Conservation (phyloP, 83 land plant species). For the Isoetes engelmannii region DNA sequence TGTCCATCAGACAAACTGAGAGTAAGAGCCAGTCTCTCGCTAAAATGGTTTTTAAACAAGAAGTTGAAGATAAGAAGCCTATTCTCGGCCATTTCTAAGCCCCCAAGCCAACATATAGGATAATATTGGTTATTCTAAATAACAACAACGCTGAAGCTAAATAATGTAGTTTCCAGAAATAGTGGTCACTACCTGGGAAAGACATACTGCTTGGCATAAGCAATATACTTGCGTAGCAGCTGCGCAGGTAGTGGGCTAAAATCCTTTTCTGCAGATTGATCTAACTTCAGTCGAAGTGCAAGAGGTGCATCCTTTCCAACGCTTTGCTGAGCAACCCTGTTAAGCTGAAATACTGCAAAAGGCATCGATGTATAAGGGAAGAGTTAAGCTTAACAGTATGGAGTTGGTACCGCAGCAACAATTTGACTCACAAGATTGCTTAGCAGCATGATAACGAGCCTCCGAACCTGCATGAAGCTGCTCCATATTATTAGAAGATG, state of each 20-base stretch:
- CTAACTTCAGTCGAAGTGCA: conserved; percentile 58
- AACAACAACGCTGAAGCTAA: background rate
- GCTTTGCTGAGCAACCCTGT: conserved; percentile 18
- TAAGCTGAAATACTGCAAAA: conserved; percentile 24
- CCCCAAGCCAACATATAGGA: too few relatives aligned
- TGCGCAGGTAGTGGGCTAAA: conserved; percentile 74
- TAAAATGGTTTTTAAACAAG: too few relatives aligned
- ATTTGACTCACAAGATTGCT: conserved; percentile 36
- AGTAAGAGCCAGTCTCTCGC: too few relatives aligned
- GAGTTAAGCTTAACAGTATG: background rate
- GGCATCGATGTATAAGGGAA: conserved; percentile 3
- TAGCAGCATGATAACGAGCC: conserved; percentile 44
- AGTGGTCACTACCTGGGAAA: conserved; percentile 61
- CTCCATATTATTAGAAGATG: background rate
- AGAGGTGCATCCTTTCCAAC: conserved; percentile 36
- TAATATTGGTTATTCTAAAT: too few relatives aligned
- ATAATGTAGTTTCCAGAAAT: background rate
- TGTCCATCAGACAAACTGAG: too few relatives aligned
- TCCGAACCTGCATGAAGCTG: conserved; percentile 82
- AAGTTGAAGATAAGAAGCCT: too few relatives aligned
- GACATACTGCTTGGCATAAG: conserved; percentile 82
- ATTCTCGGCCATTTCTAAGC: too few relatives aligned
- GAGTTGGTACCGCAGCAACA: background rate
- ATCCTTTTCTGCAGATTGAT: conserved; percentile 50
- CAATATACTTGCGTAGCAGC: conserved; percentile 82